phyloP scores from a whole-genome alignment of 2,329 filamentous ascomycete species.

The Cladosporium sphaerospermum region DNA sequence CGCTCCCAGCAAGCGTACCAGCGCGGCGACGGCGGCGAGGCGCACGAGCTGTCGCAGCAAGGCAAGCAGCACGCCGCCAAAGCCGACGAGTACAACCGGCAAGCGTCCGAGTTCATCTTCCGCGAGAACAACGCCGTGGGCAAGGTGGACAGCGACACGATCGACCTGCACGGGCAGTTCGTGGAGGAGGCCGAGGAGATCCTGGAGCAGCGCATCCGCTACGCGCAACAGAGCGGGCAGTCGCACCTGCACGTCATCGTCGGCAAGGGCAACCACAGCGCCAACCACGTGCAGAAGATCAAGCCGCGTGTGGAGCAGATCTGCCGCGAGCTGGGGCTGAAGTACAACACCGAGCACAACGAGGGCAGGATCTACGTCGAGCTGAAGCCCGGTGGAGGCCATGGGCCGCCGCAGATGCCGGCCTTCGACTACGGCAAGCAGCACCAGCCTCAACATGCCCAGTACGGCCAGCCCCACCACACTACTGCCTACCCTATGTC shows the following conservation, averaged over 20 bases:
- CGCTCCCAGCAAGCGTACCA: slow-evolving; percentile 76
- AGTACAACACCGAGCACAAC: slow-evolving; percentile 82
- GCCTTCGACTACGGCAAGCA: slow-evolving; percentile 40
- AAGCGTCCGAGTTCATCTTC: slow-evolving; percentile 92
- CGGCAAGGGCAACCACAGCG: slow-evolving; percentile 86
- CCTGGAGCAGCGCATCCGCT: slow-evolving; percentile 74
- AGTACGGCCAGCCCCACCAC: slow-evolving; percentile 38
- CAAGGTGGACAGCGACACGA: slow-evolving; percentile 70
- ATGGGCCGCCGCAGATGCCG: slow-evolving; percentile 38
- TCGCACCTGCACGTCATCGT: slow-evolving; percentile 90
- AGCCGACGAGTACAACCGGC: slow-evolving; percentile 84
- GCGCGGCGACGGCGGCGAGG: slow-evolving; percentile 72
- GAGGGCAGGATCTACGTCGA: slow-evolving; percentile 85
- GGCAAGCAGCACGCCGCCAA: slow-evolving; percentile 76
- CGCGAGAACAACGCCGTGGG: slow-evolving; percentile 82
- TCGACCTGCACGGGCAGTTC: slow-evolving; percentile 91
- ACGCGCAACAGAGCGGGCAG: slow-evolving; percentile 67
- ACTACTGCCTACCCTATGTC: slow-evolving; percentile 34
- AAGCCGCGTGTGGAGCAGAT: slow-evolving; percentile 90
- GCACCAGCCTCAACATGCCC: slow-evolving; percentile 27
- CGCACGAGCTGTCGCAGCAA: slow-evolving; percentile 77
- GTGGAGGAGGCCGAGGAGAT: slow-evolving; percentile 94
- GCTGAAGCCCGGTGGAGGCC: slow-evolving; percentile 66
- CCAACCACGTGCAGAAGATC: slow-evolving; percentile 79
- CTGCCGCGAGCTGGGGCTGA: slow-evolving; percentile 73